Evolutionary conservation across 75 land plant species (phyloP), one percentile per base, ranked within the genome.

Genomic region (Pinus taeda): DNA sequence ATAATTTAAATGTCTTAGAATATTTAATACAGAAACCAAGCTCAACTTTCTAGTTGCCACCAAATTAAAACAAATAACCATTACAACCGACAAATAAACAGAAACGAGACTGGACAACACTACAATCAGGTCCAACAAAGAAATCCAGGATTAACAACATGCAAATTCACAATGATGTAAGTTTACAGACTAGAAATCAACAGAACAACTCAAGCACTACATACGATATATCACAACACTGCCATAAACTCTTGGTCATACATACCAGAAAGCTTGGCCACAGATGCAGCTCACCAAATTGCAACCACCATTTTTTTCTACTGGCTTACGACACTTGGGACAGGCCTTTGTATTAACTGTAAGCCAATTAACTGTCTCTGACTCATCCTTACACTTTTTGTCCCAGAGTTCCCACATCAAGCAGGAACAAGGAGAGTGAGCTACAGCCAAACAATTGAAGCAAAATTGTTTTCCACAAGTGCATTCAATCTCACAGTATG

Each of bases 361-460:
- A 21, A 95, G 80, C 96, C 96, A 95, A 64, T 93, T 91, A 21
- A 85, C 85, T 56, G 92, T 95, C 80, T 89, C 98, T 20, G 98
- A 95, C 71, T 93, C 93, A 83, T 91, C 95, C 67, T 84, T 87
- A 80, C 93, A 93, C 80, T 95, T 95, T 78, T 89, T 88, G 74
- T 77, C 83, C 98, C 98, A 95, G 58, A 93, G 86, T 59, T 86
- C 80, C 98, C 98, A 95, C 92, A 95, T 91, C 18, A 67, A 33
- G 72, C 98, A 95, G 13, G 93, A 89, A 75, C 95, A 93, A 37
- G 98, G 98, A 59, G 98, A 95, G 77, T 95, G 98, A 33, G 98
- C 88, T 79, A 89, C 93, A 37, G 80, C 74, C 49, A 67, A 76
- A 78, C 98, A 95, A 65, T 86, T 88, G 78, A 95, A 95, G 74